Percentiles rank a stretch among this genome's conserved stretches.
Conservation (phyloP, 1,284 basidiomycete species). For the Omphalotus olearius region DNA sequence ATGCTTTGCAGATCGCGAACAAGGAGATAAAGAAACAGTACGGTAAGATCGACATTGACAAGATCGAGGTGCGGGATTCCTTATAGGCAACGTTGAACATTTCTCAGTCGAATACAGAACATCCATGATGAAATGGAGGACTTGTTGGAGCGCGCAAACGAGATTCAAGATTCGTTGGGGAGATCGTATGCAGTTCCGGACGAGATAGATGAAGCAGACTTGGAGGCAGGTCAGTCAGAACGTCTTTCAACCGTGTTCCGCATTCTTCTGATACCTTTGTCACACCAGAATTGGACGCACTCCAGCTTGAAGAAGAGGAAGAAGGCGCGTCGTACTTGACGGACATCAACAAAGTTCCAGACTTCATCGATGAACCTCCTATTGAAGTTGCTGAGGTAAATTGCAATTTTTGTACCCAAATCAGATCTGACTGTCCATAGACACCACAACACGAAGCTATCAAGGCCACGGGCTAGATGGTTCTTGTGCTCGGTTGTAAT, state of each 20-base stretch:
- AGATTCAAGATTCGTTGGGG: slow-evolving; percentile 93
- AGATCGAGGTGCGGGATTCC: slow-evolving; percentile 79
- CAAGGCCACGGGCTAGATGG: slow-evolving; percentile 42
- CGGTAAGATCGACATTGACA: slow-evolving; percentile 96
- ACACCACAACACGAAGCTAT: slow-evolving; percentile 48
- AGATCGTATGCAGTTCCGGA: slow-evolving; percentile 96
- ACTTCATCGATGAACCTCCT: slow-evolving; percentile 86
- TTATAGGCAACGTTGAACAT: slow-evolving; percentile 2
- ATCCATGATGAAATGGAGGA: slow-evolving; percentile 99
- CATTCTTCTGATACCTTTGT: not conserved
- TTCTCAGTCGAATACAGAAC: slow-evolving; percentile 43
- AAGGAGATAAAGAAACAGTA: slow-evolving; percentile 98
- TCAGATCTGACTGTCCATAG: slow-evolving; percentile 21
- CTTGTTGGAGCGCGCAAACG: slow-evolving; percentile 93
- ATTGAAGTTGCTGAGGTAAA: slow-evolving; percentile 57
- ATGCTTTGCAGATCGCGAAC: slow-evolving; percentile 97
- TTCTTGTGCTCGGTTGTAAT: slow-evolving; percentile 10
- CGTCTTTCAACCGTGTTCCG: not conserved
- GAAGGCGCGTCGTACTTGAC: slow-evolving; percentile 83
- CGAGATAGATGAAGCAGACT: slow-evolving; percentile 95
- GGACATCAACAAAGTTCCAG: slow-evolving; percentile 82
- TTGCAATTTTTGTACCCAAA: not conserved
- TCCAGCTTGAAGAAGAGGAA: slow-evolving; percentile 84
- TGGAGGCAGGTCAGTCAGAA: slow-evolving; percentile 80
- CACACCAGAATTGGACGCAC: slow-evolving; percentile 78